Evolutionary conservation across 306 rosid species (phyloP).

Genomic region (Lupinus albus): DNA sequence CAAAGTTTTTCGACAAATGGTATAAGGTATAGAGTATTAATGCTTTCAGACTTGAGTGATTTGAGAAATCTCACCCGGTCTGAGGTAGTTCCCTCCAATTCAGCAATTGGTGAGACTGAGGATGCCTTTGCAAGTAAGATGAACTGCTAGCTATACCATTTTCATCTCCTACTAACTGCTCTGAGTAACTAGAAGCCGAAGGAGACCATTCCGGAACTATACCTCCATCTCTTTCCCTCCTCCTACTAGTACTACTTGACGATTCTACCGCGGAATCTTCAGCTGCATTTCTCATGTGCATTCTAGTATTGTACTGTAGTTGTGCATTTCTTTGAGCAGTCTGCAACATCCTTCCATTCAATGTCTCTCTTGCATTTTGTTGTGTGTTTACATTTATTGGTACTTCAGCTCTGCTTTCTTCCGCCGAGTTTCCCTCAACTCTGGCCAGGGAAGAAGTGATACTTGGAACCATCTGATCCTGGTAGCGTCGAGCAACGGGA

Average conservation of each 20-base stretch:
- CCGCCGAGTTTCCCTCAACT: constrained; percentile 55
- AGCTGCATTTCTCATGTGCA: constrained; percentile 45
- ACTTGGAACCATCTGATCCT: constrained; percentile 94
- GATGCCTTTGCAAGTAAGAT: constrained; percentile 82
- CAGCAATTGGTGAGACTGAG: constrained; percentile 78
- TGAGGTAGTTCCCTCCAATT: constrained; percentile 84
- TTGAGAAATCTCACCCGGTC: constrained; percentile 66
- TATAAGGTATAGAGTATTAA: background rate
- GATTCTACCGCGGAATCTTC: constrained; percentile 83
- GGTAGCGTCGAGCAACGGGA: constrained; percentile 55
- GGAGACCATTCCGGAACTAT: constrained; percentile 93
- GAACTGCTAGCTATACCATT: constrained; percentile 64
- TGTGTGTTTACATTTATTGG: constrained; percentile 55
- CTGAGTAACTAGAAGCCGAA: constrained; percentile 60
- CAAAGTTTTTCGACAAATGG: background rate
- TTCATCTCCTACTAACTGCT: constrained; percentile 80
- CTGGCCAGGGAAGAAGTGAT: constrained; percentile 67
- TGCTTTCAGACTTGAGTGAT: constrained; percentile 20
- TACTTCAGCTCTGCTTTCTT: constrained; percentile 73
- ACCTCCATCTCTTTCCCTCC: constrained; percentile 86
- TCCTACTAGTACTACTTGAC: constrained; percentile 53
- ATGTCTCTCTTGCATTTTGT: constrained; percentile 47
- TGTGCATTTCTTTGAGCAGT: constrained; percentile 38
- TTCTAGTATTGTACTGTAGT: constrained; percentile 39
- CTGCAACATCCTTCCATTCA: constrained; percentile 49